A percentile compares a stretch with the other conserved stretches of the same genome.
Conservation (phyloP, 495 filamentous ascomycete species). For the Chaetomium tenue region DNA sequence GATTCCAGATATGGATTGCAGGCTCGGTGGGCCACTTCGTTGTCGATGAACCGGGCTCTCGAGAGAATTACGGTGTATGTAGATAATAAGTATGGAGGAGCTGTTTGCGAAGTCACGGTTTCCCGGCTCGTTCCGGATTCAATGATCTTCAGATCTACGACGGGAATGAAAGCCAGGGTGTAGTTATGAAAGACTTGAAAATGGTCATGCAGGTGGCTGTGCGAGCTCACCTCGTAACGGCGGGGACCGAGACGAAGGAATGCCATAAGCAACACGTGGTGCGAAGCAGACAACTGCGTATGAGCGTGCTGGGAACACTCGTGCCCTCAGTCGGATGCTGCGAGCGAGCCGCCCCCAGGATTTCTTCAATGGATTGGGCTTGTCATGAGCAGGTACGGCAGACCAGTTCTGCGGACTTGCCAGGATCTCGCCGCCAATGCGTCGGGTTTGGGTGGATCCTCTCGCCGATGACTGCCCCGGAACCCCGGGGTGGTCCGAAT, state of each 20-base stretch:
- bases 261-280: constrained; percentile 4
- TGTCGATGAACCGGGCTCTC: background rate
- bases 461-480: constrained; percentile 14
- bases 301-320: no score
- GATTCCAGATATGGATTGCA: constrained; percentile 7
- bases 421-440: background rate
- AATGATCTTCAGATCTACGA: background rate
- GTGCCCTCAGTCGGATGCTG: no score
- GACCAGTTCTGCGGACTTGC: background rate
- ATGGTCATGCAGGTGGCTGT: background rate
- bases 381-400: no score
- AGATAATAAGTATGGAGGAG: background rate
- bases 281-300: background rate
- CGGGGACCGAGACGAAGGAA: background rate
- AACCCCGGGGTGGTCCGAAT: background rate
- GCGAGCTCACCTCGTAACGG: background rate
- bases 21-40: background rate
- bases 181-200: background rate
- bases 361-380: background rate
- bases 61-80: background rate
- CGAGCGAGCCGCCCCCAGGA: no score
- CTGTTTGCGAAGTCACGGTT: background rate
- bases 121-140: background rate
- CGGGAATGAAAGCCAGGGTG: background rate
- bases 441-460: background rate